These are phyloP conservation scores for Epichloe gansuensis DNA, from an alignment of 2,329 filamentous ascomycete species.

Conservation along the genomic window DNA sequence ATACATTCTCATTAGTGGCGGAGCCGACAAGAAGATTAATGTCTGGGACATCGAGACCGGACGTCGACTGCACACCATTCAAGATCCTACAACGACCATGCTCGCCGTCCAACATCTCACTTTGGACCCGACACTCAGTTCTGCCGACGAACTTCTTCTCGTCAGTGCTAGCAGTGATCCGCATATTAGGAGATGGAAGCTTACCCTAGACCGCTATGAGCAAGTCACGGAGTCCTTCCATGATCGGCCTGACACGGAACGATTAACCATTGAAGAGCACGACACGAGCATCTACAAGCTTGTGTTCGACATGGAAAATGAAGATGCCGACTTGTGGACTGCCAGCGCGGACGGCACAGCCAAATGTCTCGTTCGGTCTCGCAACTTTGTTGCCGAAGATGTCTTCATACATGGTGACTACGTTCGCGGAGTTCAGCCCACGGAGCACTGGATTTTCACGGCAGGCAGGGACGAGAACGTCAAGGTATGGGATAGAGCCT, in stretches of 20 bases:
- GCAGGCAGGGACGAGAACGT: slow-evolving; percentile 86
- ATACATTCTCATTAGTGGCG: slow-evolving; percentile 58
- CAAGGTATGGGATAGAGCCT: slow-evolving; percentile 72
- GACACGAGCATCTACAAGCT: slow-evolving; percentile 84
- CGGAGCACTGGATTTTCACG: slow-evolving; percentile 69
- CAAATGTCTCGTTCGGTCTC: slow-evolving; percentile 62
- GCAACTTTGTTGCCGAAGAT: slow-evolving; percentile 60
- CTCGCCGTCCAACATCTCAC: slow-evolving; percentile 71
- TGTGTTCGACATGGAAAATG: slow-evolving; percentile 50
- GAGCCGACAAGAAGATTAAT: slow-evolving; percentile 67
- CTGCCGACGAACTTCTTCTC: slow-evolving; percentile 40
- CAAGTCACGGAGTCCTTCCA: slow-evolving; percentile 39
- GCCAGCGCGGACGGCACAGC: slow-evolving; percentile 82
- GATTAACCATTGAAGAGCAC: slow-evolving; percentile 57
- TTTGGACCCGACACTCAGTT: slow-evolving; percentile 55
- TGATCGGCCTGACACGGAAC: slow-evolving; percentile 27
- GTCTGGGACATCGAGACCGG: slow-evolving; percentile 69
- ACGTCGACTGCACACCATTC: slow-evolving; percentile 59
- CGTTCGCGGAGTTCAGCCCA: slow-evolving; percentile 68
- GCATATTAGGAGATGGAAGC: slow-evolving; percentile 65
- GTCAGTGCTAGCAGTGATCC: slow-evolving; percentile 74
- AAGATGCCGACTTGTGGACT: slow-evolving; percentile 73
- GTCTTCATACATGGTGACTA: slow-evolving; percentile 75
- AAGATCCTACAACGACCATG: slow-evolving; percentile 57
- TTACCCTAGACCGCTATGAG: slow-evolving; percentile 39